Conservation (phyloP, 305 asterid genomes). For the Stenogyne calaminthoides region DNA sequence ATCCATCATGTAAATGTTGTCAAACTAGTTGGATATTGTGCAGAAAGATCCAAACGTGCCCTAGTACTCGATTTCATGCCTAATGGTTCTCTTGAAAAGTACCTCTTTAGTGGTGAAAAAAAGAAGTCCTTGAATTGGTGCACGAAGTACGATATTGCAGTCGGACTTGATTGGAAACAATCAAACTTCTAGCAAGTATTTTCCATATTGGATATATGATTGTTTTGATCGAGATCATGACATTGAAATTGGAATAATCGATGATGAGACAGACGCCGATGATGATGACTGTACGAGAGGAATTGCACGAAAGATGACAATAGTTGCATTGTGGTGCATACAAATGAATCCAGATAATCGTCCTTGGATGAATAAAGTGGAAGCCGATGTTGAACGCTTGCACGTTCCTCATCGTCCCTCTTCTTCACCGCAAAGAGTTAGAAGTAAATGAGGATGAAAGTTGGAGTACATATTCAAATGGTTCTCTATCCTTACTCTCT, state of each 20-base stretch:
- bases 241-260: neutral
- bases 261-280: neutral
- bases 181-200: neutral
- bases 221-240: neutral
- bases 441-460: too few relatives aligned
- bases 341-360: too few relatives aligned
- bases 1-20: too few relatives aligned
- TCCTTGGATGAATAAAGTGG: too few relatives aligned
- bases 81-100: slow-evolving; percentile 41
- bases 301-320: slow-evolving; percentile 28
- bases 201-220: neutral
- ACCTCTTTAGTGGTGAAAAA: slow-evolving; percentile 1
- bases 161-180: neutral
- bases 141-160: slow-evolving; percentile 1
- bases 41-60: too few relatives aligned
- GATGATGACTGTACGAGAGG: neutral
- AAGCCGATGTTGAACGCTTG: too few relatives aligned
- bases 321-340: slow-evolving; percentile 9
- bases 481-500: neutral
- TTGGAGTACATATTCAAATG: neutral
- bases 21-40: too few relatives aligned
- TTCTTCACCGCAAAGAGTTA: too few relatives aligned
- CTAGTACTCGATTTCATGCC: neutral
- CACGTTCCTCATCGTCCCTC: too few relatives aligned
- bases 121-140: slow-evolving; percentile 30